Evolutionary conservation across 2,329 filamentous ascomycete species (phyloP), one percentile per base, ranked within the genome.

Genomic region (Whalleya microplaca): DNA sequence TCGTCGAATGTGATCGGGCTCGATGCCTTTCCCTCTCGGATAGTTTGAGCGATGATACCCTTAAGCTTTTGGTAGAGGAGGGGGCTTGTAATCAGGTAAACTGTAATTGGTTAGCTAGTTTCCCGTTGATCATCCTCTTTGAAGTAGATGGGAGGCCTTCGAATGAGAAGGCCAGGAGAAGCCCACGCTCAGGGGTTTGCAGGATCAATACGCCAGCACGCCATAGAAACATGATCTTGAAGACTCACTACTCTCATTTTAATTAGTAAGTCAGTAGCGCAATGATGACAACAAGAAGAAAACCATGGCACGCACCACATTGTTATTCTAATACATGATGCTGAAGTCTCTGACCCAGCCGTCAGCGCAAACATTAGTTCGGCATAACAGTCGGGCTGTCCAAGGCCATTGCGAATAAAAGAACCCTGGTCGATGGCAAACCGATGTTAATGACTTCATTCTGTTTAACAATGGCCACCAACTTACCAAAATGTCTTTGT

Each of bases 321-420:
- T 14, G 32, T 37, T 14, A 37, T 70, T 2, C 80, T 75, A 5
- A 83, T 72, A 1, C 75, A 73, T 1, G 76, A 78, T 0, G 80
- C 76, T 0, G 80, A 80, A 14, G 78, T 82, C 59, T 84, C 80
- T 2, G 78, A 78, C 3, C 80, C 57, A 1, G 59, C 59, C 43
- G 60, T 60, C 21, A 62, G 55, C 48, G 55, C 52, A 23, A 69
- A 55, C 21, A 68, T 57, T 1, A 52, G 55, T 50, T 70, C 69
- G 5, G 63, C 61, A n/a, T 68, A 66, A 46, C 65, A 69, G 44
- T 69, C 56, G 19, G 46, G 40, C 18, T 62, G 58, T 1, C 56
- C 59, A 9, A 72, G 49, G 21, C 69, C 69, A 23, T 68, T 61
- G 5, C 64, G 57, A 21, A 70, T 66, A 51, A 66, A 72, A 0